Evolutionary conservation across 2,329 filamentous ascomycete species (phyloP).

Genomic region (Exophiala oligosperma): DNA sequence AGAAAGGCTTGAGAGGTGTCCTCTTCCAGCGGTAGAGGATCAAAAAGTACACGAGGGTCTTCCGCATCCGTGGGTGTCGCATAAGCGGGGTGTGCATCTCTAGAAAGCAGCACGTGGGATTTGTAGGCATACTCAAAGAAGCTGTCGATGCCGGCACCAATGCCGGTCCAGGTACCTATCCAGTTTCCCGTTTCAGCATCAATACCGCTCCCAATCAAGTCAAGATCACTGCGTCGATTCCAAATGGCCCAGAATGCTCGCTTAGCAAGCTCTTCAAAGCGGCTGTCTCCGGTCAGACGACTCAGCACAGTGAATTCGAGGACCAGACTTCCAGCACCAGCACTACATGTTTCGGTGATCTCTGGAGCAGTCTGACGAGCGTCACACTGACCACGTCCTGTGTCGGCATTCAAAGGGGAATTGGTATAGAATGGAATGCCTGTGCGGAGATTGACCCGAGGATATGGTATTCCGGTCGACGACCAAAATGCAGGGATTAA

Average conservation of each 20-base stretch:
- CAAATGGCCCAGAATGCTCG: slow-evolving; percentile 97
- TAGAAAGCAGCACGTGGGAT: slow-evolving; percentile 85
- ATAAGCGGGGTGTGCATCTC: slow-evolving; percentile 51
- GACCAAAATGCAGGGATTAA: slow-evolving; percentile 92
- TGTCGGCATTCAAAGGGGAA: slow-evolving; percentile 65
- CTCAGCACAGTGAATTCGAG: slow-evolving; percentile 91
- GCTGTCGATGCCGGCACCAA: slow-evolving; percentile 94
- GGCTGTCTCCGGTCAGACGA: slow-evolving; percentile 77
- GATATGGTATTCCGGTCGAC: slow-evolving; percentile 87
- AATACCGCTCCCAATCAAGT: slow-evolving; percentile 85
- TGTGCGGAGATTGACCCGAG: slow-evolving; percentile 84
- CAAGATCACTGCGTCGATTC: slow-evolving; percentile 79
- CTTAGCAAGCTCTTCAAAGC: slow-evolving; percentile 90
- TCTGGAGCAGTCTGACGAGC: slow-evolving; percentile 53
- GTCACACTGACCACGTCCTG: slow-evolving; percentile 22
- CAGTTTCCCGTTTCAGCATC: slow-evolving; percentile 89
- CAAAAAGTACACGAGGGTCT: slow-evolving; percentile 64
- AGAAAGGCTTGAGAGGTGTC: slow-evolving; percentile 78
- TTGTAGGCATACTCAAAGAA: slow-evolving; percentile 99
- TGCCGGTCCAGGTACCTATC: slow-evolving; percentile 86
- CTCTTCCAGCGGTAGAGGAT: slow-evolving; percentile 62
- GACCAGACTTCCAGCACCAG: slow-evolving; percentile 91
- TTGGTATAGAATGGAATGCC: slow-evolving; percentile 92
- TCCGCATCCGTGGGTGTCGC: slow-evolving; percentile 44
- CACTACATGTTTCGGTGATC: slow-evolving; percentile 94